Evolutionary conservation across 768 basidiomycete species (phyloP), one percentile per base, ranked within the genome.

Genomic region (Tulasnella sp.): DNA sequence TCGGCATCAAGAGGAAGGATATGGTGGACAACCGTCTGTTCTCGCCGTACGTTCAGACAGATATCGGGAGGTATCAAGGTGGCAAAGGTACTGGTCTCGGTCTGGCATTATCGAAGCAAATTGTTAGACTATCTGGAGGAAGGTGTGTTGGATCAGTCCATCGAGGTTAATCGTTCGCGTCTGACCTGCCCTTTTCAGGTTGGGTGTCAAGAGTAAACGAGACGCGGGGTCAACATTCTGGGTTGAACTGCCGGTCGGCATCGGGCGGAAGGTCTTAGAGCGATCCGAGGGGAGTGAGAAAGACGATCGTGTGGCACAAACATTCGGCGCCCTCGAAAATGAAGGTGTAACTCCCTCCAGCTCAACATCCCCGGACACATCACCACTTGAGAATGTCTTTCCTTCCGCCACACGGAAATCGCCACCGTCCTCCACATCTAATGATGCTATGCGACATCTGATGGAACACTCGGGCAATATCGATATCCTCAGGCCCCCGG

Each of bases 331-430:
- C 12, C 51, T 50, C 3, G 10, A 60, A 42, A 50, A 50, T 21
- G 50, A 60, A 29, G 49, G 49, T 38, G 59, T 19, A 8, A 61
- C 60, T 1, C 54, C 49, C 12, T 61, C 60, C 9, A 56, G 25
- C 41, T 5, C 43, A 41, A 24, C 21, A 45, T 55, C 53, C 10
- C 17, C 53, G 41, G 50, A 30, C 29, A 5, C 38, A 43, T 55
- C 53, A n/a, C 48, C 44, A 29, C 45, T 29, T 4, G 45, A 58
- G 74, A 80, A 45, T 81, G 91, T 30, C 81, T 92, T 60, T 86
- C 76, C 10, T 88, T 85, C 0, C 92, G 91, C 5, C 92, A 93
- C 69, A 87, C 83, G 1, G 76, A 92, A 27, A 92, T 92, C 17
- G 87, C 94, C 64, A 84, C 93, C 11, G 92, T 91, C 30, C 68